Base-by-base conservation (phyloP, 371 early-diverging fungal species). In the Mycotypha africana region DNA sequence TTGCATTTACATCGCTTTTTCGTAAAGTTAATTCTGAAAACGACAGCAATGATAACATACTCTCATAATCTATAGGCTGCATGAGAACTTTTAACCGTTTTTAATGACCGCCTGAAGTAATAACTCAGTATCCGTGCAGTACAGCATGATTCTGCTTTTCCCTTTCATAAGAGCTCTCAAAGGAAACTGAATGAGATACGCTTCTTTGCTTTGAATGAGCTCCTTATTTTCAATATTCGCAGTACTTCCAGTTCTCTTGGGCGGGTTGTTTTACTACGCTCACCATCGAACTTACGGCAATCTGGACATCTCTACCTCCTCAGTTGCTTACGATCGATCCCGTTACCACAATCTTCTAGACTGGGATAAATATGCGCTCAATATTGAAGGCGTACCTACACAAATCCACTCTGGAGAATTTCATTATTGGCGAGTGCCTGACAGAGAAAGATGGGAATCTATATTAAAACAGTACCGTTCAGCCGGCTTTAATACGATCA, bases 351-450 rank as follows among this genome's bases (percentile, higher is more conserved):
- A 71, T 42, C 49, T 78, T 12, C 59, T 89, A 14, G 70, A 79
- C 47, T 89, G 82, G 78, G 79, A 83, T 53, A 67, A 70, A 31
- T 63, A 84, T 56, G 55, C 81, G 7, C 58, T 90, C 42, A 50
- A 57, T 10, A 65, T 90, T 25, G 63, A 80, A 57, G 86, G 88
- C 9, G 67, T 63, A 19, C 84, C 79, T 0, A 72, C 76, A 2
- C 51, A 81, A 39, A 67, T 90, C 21, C 60, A 82, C 38, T 71
- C 79, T 17, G 87, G 83, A 9, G 90, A 90, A 58, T 90, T 90
- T 49, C 88, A 88, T 51, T 87, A 87, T 42, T 90, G 88, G 88
- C 65, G 90, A 11, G 56, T 88, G 9, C 87, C 87, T 2, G 87
- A 84, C 50, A 52, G 67, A 28, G 58, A 58, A 2, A 66, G 84